Evolutionary conservation across 371 early-diverging fungal species (phyloP).

Genomic region (Chytridium lagenaria): DNA sequence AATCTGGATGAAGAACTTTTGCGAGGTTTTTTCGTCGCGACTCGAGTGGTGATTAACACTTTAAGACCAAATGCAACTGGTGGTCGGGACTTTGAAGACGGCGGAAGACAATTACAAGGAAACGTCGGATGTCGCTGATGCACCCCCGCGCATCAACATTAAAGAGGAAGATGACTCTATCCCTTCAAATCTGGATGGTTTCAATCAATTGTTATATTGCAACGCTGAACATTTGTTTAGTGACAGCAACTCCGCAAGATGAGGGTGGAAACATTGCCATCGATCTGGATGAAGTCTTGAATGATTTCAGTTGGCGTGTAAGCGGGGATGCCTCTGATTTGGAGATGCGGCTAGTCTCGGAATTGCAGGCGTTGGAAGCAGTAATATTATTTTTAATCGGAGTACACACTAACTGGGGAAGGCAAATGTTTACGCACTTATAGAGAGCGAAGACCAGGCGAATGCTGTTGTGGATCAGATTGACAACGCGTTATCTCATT

Average conservation of each 20-base stretch:
- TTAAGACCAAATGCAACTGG: conserved; percentile 16
- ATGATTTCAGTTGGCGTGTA: conserved; percentile 73
- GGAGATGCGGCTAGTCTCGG: conserved; percentile 65
- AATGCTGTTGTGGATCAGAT: conserved; percentile 78
- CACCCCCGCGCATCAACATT: neutral
- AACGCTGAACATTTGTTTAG: too few species aligned
- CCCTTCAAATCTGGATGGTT: neutral
- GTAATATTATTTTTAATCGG: conserved; percentile 44
- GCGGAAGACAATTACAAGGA: neutral
- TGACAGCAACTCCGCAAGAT: neutral
- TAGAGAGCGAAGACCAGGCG: conserved; percentile 89
- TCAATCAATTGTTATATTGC: neutral
- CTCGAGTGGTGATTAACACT: neutral
- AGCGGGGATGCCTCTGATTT: conserved; percentile 72
- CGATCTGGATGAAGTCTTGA: conserved; percentile 65
- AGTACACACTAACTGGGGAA: conserved; percentile 31
- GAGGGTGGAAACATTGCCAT: conserved; percentile 20
- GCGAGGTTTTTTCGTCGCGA: conserved; percentile 13
- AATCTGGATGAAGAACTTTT: conserved; percentile 45
- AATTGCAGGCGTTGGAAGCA: conserved; percentile 72
- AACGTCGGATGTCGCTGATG: neutral
- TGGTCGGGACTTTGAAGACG: neutral
- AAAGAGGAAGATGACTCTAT: neutral
- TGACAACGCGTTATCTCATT: conserved; percentile 76
- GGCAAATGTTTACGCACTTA: conserved; percentile 92